Conservation (phyloP, 2,329 filamentous ascomycete species). For the Golovinomyces cichoracearum region DNA sequence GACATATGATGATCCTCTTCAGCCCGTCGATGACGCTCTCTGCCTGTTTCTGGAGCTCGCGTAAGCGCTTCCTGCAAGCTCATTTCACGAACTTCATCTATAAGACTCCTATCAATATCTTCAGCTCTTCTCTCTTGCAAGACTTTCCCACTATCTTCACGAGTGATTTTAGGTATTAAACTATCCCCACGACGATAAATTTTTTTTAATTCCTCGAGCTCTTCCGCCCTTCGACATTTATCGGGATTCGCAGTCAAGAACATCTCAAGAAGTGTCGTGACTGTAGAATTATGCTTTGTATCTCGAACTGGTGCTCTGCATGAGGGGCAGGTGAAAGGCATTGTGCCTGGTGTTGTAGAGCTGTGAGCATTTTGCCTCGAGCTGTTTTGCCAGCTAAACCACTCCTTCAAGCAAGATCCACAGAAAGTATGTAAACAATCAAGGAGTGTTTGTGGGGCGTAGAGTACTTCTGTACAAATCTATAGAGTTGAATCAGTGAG, state of each 20-base stretch:
- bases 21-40: conserved; percentile 13
- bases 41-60: conserved; percentile 12
- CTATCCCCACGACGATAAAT: conserved; percentile 63
- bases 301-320: conserved; percentile 70
- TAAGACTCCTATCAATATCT: conserved; percentile 13
- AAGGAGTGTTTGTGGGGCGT: conserved; percentile 70
- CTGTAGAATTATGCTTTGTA: conserved; percentile 71
- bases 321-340: conserved; percentile 63
- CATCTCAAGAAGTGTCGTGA: conserved; percentile 75
- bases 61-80: conserved; percentile 36
- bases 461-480: conserved; percentile 93
- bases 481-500: conserved; percentile 17
- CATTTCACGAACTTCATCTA: conserved; percentile 12
- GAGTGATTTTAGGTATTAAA: conserved; percentile 39
- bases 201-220: conserved; percentile 48
- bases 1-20: conserved; percentile 3
- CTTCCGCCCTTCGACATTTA: conserved; percentile 39
- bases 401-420: conserved; percentile 82
- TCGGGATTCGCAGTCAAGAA: conserved; percentile 57
- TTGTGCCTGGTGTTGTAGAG: conserved; percentile 7
- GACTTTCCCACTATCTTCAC: conserved; percentile 23
- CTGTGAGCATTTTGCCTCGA: conserved; percentile 9
- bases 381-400: conserved; percentile 52
- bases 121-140: conserved; percentile 28
- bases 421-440: conserved; percentile 93